A percentile compares a stretch with the other conserved stretches of the same genome.
phyloP scores from a whole-genome alignment of 805 yeast genomes.

The Ogataea methylovora region DNA sequence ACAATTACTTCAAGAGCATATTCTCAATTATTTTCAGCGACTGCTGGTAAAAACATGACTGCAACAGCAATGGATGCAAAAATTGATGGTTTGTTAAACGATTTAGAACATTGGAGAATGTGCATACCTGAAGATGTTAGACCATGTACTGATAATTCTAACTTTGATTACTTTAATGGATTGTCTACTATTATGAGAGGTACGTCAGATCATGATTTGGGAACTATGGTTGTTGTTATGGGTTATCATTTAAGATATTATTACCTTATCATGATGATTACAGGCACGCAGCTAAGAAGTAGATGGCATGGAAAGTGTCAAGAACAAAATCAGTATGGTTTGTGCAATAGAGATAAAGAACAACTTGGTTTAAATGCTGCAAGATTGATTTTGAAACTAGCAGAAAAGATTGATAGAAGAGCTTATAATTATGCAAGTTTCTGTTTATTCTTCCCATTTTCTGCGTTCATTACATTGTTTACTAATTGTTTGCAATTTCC shows the following conservation, averaged over 20 bases:
- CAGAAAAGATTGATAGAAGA: conserved; percentile 7
- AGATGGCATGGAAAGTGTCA: conserved; percentile 5
- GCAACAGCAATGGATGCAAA: conserved; percentile 8
- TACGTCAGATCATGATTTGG: too few species aligned
- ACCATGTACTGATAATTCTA: conserved; percentile 7
- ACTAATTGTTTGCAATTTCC: conserved; percentile 18
- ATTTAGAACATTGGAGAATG: conserved; percentile 21
- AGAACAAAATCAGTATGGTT: neutral
- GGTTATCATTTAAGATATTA: too few species aligned
- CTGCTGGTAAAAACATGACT: conserved; percentile 14
- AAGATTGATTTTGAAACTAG: conserved; percentile 16
- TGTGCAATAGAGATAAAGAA: conserved; percentile 4
- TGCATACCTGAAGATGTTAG: conserved; percentile 18
- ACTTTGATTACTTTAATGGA: neutral
- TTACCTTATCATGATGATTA: too few species aligned
- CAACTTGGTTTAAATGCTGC: conserved; percentile 17
- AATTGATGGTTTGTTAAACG: conserved; percentile 11
- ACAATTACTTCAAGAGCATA: conserved; percentile 19
- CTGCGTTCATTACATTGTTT: conserved; percentile 23
- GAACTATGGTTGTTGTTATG: too few species aligned
- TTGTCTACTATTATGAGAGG: neutral
- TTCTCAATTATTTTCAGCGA: conserved; percentile 20
- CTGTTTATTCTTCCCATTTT: conserved; percentile 21
- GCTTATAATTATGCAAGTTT: conserved; percentile 12
- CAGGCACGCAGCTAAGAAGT: too few species aligned